phyloP scores from a whole-genome alignment of 352 stramenopile genomes.

The Lagenidium giganteum region DNA sequence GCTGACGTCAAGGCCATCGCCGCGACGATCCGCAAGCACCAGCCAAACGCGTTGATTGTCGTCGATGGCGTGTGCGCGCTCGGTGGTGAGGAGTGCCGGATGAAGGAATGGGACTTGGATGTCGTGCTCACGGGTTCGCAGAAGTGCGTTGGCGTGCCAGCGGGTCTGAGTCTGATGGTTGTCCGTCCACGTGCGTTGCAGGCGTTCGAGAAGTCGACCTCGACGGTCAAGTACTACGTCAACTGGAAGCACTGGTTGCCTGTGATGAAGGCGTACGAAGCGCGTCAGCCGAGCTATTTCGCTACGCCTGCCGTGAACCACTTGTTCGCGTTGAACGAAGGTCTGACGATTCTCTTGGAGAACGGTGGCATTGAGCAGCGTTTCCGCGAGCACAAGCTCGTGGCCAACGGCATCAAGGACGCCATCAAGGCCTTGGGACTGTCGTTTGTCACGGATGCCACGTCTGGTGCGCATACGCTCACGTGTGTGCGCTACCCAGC shows the following conservation, averaged over 20 bases:
- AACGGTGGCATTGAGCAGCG: constrained; percentile 76
- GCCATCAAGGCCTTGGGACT: constrained; percentile 61
- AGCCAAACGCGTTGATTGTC: constrained; percentile 57
- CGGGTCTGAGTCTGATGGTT: constrained; percentile 58
- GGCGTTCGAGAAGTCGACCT: constrained; percentile 53
- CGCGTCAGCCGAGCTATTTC: constrained; percentile 70
- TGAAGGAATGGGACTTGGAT: constrained; percentile 79
- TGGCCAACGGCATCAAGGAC: constrained; percentile 59
- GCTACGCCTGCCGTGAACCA: constrained; percentile 77
- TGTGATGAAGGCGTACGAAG: constrained; percentile 85
- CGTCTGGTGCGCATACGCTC: constrained; percentile 56
- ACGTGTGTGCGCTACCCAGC: constrained; percentile 71
- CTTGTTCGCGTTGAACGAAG: constrained; percentile 65
- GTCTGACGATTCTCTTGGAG: constrained; percentile 59
- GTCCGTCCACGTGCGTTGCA: constrained; percentile 64
- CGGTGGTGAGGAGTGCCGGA: constrained; percentile 68
- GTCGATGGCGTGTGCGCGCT: constrained; percentile 70
- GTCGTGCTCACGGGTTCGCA: constrained; percentile 76
- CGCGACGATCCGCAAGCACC: constrained; percentile 41
- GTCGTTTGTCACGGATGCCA: constrained; percentile 45
- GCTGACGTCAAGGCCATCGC: constrained; percentile 56
- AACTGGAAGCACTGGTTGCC: constrained; percentile 79
- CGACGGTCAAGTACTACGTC: constrained; percentile 60
- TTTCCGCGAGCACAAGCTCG: constrained; percentile 57
- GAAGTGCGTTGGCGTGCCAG: constrained; percentile 72